Conservation (phyloP, 495 filamentous ascomycete genomes). For the Pseudevernia furfuracea region DNA sequence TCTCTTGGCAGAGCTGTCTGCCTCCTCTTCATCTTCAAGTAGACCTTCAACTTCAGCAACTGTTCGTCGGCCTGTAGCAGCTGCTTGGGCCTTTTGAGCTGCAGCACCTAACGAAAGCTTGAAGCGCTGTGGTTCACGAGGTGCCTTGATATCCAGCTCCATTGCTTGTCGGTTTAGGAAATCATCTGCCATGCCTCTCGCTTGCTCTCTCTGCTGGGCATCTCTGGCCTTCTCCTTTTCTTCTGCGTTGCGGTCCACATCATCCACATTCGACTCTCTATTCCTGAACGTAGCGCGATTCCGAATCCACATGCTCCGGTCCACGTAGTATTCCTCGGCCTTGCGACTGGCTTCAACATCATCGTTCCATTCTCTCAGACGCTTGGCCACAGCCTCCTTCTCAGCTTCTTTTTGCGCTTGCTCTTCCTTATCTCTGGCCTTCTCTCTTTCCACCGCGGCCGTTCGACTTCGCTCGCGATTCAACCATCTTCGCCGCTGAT, state of each 20-base stretch:
- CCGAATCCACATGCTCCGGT: slow-evolving; percentile 75
- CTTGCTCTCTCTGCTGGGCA: slow-evolving; percentile 66
- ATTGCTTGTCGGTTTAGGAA: slow-evolving; percentile 86
- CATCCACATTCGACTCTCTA: slow-evolving; percentile 68
- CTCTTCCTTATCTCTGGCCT: slow-evolving; percentile 68
- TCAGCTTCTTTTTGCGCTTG: slow-evolving; percentile 47
- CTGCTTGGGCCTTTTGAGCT: slow-evolving; percentile 70
- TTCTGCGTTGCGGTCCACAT: slow-evolving; percentile 71
- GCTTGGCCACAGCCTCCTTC: slow-evolving; percentile 63
- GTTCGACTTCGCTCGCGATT: slow-evolving; percentile 79
- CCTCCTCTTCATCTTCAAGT: slow-evolving; percentile 87
- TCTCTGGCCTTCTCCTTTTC: slow-evolving; percentile 62
- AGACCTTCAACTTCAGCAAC: slow-evolving; percentile 90
- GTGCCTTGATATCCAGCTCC: slow-evolving; percentile 62
- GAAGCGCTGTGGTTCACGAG: slow-evolving; percentile 75
- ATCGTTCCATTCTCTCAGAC: slow-evolving; percentile 79
- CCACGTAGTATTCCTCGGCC: slow-evolving; percentile 73
- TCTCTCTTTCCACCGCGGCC: slow-evolving; percentile 76
- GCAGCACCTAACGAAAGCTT: slow-evolving; percentile 88
- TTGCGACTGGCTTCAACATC: slow-evolving; percentile 69
- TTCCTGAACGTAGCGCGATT: slow-evolving; percentile 66
- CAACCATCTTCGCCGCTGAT: slow-evolving; percentile 82
- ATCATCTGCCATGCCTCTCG: slow-evolving; percentile 79
- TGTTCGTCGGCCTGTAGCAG: slow-evolving; percentile 62
- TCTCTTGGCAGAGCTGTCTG: slow-evolving; percentile 60